These are phyloP conservation scores for Umbilicaria muhlenbergii DNA, from an alignment of 495 filamentous ascomycete species.

Conservation along the genomic window DNA sequence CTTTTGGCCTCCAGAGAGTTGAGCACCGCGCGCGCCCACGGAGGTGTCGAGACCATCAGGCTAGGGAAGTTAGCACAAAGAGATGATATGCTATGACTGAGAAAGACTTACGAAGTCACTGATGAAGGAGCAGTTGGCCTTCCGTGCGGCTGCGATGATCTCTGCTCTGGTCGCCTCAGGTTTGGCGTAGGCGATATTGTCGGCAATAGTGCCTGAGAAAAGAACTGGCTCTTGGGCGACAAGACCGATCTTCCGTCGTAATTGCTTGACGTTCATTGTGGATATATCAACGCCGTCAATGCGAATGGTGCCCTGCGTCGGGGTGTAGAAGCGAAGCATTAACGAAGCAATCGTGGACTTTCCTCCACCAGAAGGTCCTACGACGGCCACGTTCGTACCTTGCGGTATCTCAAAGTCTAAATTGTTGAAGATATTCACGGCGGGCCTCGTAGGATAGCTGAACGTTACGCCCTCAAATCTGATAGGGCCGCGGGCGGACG, in stretches of 20 bases:
- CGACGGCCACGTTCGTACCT: conserved; percentile 88
- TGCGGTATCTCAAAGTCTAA: conserved; percentile 83
- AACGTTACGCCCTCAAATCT: conserved; percentile 73
- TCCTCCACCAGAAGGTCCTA: conserved; percentile 86
- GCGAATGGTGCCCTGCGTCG: conserved; percentile 57
- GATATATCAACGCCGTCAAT: conserved; percentile 77
- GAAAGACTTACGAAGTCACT: conserved; percentile 58
- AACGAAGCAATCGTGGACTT: conserved; percentile 89
- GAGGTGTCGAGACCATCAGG: conserved; percentile 90
- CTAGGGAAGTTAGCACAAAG: conserved; percentile 12
- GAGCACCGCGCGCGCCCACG: conserved; percentile 82
- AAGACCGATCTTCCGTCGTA: conserved; percentile 88
- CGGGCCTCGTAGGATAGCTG: conserved; percentile 80
- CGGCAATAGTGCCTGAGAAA: conserved; percentile 88
- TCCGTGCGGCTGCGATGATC: conserved; percentile 72
- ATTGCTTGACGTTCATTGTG: conserved; percentile 80
- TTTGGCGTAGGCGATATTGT: conserved; percentile 91
- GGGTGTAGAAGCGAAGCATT: conserved; percentile 79
- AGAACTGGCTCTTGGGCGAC: conserved; percentile 92
- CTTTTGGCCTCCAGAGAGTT: conserved; percentile 92
- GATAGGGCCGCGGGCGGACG: conserved; percentile 73
- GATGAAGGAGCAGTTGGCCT: conserved; percentile 96
- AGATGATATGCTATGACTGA: background rate
- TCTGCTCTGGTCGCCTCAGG: conserved; percentile 63
- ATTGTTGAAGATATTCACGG: conserved; percentile 77